Evolutionary conservation across 2,329 filamentous ascomycete genomes (phyloP), one percentile per base, ranked within the genome.

Genomic region (Fusarium sp.): DNA sequence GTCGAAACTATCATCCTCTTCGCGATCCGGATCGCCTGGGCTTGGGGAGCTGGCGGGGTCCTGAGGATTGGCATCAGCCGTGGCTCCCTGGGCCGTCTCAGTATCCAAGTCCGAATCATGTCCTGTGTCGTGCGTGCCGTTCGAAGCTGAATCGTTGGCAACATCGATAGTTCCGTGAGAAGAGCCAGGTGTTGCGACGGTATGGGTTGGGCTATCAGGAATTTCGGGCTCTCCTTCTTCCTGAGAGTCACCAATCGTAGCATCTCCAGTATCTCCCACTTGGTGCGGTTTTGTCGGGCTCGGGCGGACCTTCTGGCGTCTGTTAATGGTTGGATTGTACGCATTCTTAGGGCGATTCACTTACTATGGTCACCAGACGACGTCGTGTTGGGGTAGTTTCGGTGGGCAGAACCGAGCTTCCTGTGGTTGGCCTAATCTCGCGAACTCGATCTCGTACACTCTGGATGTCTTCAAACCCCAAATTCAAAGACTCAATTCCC

Each of bases 271-370:
- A n/a, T 11, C 4, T 11, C 9, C 34, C 16, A n/a, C 9, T 37
- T 10, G 16, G 3, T n/a, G 16, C 4, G 5, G 16, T 6, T 37
- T 37, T 37, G 34, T 37, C 34, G 34, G 34, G 18, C 18, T 37
- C 9, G 32, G 16, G 32, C 32, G 32, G 32, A 37, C 18, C 34
- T 37, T 37, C 34, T 37, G 6, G 3, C 16, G 5, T 37, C 9
- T 1, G 18, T 37, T 6, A 37, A 37, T n/a, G 16, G 2, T n/a
- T 37, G 34, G 2, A 4, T 9, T 37, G 1, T 3, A n/a, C 11
- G 10, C 6, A 37, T 4, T 6, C 34, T 37, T 11, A 9, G 9
- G n/a, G 8, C 3, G 5, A 37, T 37, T 10, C 5, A 37, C 34
- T 37, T n/a, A 37, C 34, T 37, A 37, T 18, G 34, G 16, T 37